Percentiles rank a stretch among this genome's conserved stretches.
phyloP scores from a whole-genome alignment of 108 stramenopile species.

The Schizochytrium sp. region DNA sequence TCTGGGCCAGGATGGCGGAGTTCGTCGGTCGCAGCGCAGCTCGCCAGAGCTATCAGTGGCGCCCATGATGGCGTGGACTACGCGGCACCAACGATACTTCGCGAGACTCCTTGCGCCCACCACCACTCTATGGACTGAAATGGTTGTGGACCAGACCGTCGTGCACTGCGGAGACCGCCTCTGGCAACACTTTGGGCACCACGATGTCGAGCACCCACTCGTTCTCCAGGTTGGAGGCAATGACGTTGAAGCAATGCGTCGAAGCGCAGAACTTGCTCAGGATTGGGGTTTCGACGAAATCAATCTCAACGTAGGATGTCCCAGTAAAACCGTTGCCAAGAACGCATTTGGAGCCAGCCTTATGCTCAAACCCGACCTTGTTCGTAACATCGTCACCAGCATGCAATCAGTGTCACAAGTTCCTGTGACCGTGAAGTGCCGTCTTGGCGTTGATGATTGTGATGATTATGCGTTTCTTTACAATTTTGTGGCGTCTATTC shows the following conservation, averaged over 20 bases:
- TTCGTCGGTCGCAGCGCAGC: neutral
- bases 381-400: conserved; percentile 80
- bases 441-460: conserved; percentile 81
- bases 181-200: neutral
- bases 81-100: conserved; percentile 92
- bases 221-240: conserved; percentile 97
- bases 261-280: conserved; percentile 74
- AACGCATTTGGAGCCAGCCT: conserved; percentile 97
- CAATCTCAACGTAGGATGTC: conserved; percentile 99
- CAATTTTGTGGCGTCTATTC: conserved; percentile 87
- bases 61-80: conserved; percentile 99
- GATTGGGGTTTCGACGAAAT: conserved; percentile 88
- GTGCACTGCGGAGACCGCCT: conserved; percentile 65
- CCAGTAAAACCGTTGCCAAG: conserved; percentile 93
- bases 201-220: conserved; percentile 64
- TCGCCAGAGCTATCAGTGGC: conserved; percentile 79
- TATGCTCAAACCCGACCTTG: conserved; percentile 92
- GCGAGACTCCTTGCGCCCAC: conserved; percentile 83
- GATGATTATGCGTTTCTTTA: conserved; percentile 84
- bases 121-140: conserved; percentile 95
- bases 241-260: conserved; percentile 82
- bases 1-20: neutral
- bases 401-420: conserved; percentile 81
- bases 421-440: conserved; percentile 91
- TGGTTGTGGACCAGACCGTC: conserved; percentile 94